A percentile compares a stretch with the other conserved stretches of the same genome.
These are phyloP conservation scores for Penicillium pulvis DNA, from an alignment of 495 filamentous ascomycete genomes.

Conservation along the genomic window DNA sequence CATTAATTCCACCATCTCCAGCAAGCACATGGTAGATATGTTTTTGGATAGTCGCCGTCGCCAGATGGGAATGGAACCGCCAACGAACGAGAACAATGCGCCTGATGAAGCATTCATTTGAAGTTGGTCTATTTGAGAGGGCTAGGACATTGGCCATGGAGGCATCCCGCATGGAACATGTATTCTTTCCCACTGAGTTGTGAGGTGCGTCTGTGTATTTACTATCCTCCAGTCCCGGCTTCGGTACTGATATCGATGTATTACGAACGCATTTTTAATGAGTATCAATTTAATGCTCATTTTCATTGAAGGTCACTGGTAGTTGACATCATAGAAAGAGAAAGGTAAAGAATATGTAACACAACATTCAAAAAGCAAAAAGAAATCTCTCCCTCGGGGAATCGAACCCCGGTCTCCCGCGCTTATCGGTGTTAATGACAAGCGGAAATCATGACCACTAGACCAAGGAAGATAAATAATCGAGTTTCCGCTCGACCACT, in stretches of 20 bases:
- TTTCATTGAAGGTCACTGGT: background rate
- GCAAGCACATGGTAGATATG: conserved; percentile 61
- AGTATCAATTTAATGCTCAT: background rate
- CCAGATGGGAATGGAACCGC: conserved; percentile 33
- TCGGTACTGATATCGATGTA: background rate
- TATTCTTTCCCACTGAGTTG: conserved; percentile 20
- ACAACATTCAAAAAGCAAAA: conserved; percentile 16
- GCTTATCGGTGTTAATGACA: conserved; percentile 45
- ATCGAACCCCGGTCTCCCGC: conserved; percentile 59
- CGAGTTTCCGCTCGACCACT: conserved; percentile 34
- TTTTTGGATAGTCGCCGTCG: conserved; percentile 58
- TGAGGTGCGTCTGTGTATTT: background rate
- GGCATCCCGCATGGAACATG: background rate
- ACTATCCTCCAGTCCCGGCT: background rate
- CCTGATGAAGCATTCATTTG: conserved; percentile 34
- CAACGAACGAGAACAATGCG: background rate
- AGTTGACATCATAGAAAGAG: background rate
- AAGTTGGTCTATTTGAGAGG: background rate
- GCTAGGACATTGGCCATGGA: background rate
- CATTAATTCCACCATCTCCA: conserved; percentile 41
- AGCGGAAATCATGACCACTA: conserved; percentile 58
- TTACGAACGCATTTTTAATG: background rate
- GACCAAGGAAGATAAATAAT: conserved; percentile 36
- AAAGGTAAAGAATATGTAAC: too few species aligned
- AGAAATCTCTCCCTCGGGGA: conserved; percentile 50